A percentile compares a stretch with the other conserved stretches of the same genome.
phyloP scores from a whole-genome alignment of 2,329 filamentous ascomycete genomes.

The Paracoccidioides brasiliensis region DNA sequence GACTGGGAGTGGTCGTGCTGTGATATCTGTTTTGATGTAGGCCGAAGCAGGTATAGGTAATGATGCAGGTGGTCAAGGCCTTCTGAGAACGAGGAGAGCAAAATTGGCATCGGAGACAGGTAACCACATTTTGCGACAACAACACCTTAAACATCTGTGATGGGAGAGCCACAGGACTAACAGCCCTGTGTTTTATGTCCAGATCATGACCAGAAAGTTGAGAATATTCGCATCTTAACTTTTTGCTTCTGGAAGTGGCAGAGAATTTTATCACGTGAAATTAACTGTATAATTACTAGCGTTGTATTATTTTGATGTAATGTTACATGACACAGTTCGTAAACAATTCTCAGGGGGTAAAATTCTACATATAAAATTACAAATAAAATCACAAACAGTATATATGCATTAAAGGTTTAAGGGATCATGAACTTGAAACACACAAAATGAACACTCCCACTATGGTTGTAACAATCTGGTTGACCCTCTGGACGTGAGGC shows the following conservation, averaged over 20 bases:
- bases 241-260: background rate
- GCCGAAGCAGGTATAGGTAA: background rate
- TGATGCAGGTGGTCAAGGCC: background rate
- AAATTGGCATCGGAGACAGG: conserved; percentile 14
- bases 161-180: background rate
- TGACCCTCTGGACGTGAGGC: too few species aligned
- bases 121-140: conserved; percentile 12
- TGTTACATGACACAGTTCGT: background rate
- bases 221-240: background rate
- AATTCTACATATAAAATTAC: background rate
- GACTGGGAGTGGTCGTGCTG: background rate
- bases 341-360: background rate
- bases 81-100: conserved; percentile 1
- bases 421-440: background rate
- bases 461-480: too few species aligned
- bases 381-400: background rate
- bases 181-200: background rate
- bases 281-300: background rate
- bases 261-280: background rate
- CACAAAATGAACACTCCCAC: background rate
- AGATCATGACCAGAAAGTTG: background rate
- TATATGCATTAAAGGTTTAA: background rate
- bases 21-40: background rate
- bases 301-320: background rate
- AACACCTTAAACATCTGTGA: conserved; percentile 18